Conservation (phyloP, 805 yeast species). For the Yarrowia divulgata region DNA sequence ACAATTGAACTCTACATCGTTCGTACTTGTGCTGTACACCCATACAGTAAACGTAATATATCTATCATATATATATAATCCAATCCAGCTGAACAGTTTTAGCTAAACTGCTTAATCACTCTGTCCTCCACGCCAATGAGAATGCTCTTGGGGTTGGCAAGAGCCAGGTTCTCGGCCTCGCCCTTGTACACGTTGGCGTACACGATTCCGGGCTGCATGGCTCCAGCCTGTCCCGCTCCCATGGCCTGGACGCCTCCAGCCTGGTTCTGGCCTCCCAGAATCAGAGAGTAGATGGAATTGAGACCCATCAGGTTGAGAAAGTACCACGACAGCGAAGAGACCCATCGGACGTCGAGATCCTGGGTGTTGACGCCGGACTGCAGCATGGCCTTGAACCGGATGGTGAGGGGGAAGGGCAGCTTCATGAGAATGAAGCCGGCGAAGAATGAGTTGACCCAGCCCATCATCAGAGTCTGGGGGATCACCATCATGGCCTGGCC, state of each 20-base stretch:
- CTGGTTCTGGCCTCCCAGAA: conserved; percentile 59
- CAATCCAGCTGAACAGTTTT: not conserved
- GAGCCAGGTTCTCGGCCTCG: conserved; percentile 77
- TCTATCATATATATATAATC: not conserved
- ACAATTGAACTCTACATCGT: too few species aligned
- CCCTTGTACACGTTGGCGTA: conserved; percentile 67
- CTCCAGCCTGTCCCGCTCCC: conserved; percentile 45
- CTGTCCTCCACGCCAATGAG: conserved; percentile 70
- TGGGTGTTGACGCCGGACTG: conserved; percentile 86
- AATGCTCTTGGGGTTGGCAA: conserved; percentile 63
- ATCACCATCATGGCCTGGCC: conserved; percentile 81
- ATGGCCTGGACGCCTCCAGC: conserved; percentile 47
- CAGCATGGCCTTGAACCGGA: conserved; percentile 88
- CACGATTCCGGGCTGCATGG: conserved; percentile 60
- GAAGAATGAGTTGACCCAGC: conserved; percentile 93
- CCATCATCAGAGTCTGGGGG: conserved; percentile 94
- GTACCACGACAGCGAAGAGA: conserved; percentile 94
- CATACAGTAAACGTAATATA: too few species aligned
- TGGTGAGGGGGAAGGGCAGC: conserved; percentile 90
- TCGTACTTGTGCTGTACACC: too few species aligned
- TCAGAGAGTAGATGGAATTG: conserved; percentile 74
- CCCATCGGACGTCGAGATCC: conserved; percentile 90
- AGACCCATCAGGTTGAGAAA: conserved; percentile 87
- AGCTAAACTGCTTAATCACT: conserved; percentile 44
- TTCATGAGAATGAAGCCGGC: conserved; percentile 88